phyloP scores from a whole-genome alignment of 1,139 yeast genomes.

The Geotrichum aggregatum region DNA sequence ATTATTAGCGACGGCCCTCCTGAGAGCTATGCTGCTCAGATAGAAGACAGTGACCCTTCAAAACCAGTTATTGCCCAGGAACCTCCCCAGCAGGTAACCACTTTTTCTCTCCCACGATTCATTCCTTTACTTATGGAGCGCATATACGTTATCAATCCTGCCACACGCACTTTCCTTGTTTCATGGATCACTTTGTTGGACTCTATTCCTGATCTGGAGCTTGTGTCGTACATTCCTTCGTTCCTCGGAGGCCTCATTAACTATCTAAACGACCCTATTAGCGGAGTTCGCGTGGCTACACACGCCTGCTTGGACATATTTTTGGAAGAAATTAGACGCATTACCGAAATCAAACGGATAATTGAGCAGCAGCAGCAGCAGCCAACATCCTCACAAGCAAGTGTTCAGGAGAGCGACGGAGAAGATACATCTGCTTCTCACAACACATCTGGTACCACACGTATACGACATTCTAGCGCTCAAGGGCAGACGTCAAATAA shows the following conservation, averaged over 20 bases:
- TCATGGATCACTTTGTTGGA: constrained; percentile 90
- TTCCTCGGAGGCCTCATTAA: constrained; percentile 81
- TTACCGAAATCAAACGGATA: constrained; percentile 60
- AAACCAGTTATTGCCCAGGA: constrained; percentile 28
- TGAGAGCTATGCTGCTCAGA: constrained; percentile 44
- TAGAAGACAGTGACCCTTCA: constrained; percentile 26
- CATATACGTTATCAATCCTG: constrained; percentile 87
- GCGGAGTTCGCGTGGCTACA: constrained; percentile 84
- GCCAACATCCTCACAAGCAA: constrained; percentile 5
- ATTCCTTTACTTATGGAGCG: constrained; percentile 87
- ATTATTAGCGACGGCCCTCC: constrained; percentile 48
- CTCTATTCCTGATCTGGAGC: constrained; percentile 86
- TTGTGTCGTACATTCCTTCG: constrained; percentile 82
- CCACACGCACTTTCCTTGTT: constrained; percentile 83
- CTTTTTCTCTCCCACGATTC: constrained; percentile 82
- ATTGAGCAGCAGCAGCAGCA: constrained; percentile 20
- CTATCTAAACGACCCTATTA: constrained; percentile 77
- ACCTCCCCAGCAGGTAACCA: constrained; percentile 44
- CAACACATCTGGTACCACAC: constrained; percentile 13
- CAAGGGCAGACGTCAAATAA: background rate
- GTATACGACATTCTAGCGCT: constrained; percentile 7
- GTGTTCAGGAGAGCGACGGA: constrained; percentile 3
- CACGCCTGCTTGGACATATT: constrained; percentile 71
- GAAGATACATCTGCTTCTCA: constrained; percentile 11
- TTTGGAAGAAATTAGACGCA: constrained; percentile 72